Evolutionary conservation across 2,329 filamentous ascomycete genomes (phyloP), one percentile per base, ranked within the genome.

Genomic region (Diaporthe citriasiana): DNA sequence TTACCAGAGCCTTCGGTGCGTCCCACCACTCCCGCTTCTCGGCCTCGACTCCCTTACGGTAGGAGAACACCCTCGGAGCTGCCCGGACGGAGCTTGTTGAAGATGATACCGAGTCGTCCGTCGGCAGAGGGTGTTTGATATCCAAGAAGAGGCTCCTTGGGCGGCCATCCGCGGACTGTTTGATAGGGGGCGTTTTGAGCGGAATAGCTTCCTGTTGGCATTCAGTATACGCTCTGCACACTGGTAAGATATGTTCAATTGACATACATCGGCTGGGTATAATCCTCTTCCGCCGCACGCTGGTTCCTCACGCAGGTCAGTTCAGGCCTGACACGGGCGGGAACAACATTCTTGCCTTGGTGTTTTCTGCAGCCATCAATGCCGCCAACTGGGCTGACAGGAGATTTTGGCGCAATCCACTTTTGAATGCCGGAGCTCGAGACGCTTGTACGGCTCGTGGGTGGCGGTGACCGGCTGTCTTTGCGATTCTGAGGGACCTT

Each of bases 21-120:
- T 81, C 80, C 80, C 80, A 81, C 81, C 81, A 82, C 73, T 82
- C 79, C 73, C 78, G 79, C 38, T 74, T 73, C 30, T 75, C 42
- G 25, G 60, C 7, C 2, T 51, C 12, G 13, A 35, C 40, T 1
- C 25, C 72, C n/a, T 56, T 71, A 15, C 27, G 35, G 15, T 65
- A 71, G 4, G 71, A 56, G 10, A 27, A 63, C 12, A 47, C n/a
- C 38, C 53, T 55, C 6, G 66, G 53, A 27, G 45, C 35, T 50
- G 27, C 30, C 59, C 45, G 47, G 3, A 22, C 33, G 1, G 71
- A 75, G 45, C 51, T 65, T 42, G 50, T 13, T 5, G 66, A 68
- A 33, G 71, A 71, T n/a, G 47, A 63, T 42, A 35, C 38, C 27
- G 68, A 69, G 12, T 66, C 35, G 33, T 70, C 50, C 45, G 38